phyloP scores from a whole-genome alignment of 352 stramenopile species.

The Phytophthora hibernalis region DNA sequence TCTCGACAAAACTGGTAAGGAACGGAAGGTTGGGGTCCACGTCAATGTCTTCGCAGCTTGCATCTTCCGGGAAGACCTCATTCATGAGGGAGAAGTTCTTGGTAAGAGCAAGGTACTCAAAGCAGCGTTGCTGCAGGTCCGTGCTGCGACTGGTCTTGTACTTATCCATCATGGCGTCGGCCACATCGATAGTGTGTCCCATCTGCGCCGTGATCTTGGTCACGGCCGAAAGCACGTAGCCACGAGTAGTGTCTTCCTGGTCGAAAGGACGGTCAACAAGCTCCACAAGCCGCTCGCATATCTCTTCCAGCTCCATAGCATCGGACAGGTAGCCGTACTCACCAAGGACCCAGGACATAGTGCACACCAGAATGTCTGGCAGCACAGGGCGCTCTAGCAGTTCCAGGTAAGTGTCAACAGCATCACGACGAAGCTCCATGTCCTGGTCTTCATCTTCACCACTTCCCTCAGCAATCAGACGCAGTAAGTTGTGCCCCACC shows the following conservation, averaged over 20 bases:
- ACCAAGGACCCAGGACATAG: conserved; percentile 98
- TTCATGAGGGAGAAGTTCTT: conserved; percentile 92
- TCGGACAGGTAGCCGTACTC: conserved; percentile 99
- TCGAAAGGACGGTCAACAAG: conserved; percentile 90
- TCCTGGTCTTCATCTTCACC: conserved; percentile 97
- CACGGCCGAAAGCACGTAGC: conserved; percentile 96
- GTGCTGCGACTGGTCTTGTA: conserved; percentile 96
- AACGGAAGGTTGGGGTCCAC: conserved; percentile 97
- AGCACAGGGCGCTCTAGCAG: conserved; percentile 96
- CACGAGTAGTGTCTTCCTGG: conserved; percentile 93
- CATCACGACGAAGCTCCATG: conserved; percentile 96
- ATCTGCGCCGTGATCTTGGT: conserved; percentile 99
- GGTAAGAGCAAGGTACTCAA: conserved; percentile 97
- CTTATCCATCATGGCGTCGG: conserved; percentile 96
- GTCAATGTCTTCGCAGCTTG: conserved; percentile 94
- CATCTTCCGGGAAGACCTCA: conserved; percentile 97
- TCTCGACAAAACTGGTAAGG: conserved; percentile 94
- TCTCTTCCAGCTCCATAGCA: conserved; percentile 92
- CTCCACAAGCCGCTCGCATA: conserved; percentile 95
- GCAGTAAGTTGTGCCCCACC: conserved; percentile 98
- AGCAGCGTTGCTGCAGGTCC: conserved; percentile 98
- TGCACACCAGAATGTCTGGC: conserved; percentile 96
- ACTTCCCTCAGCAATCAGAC: conserved; percentile 97
- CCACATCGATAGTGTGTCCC: conserved; percentile 87
- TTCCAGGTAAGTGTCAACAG: conserved; percentile 97